These are phyloP conservation scores for Eremothecium coryli DNA, from an alignment of 1,139 yeast genomes.

Conservation along the genomic window DNA sequence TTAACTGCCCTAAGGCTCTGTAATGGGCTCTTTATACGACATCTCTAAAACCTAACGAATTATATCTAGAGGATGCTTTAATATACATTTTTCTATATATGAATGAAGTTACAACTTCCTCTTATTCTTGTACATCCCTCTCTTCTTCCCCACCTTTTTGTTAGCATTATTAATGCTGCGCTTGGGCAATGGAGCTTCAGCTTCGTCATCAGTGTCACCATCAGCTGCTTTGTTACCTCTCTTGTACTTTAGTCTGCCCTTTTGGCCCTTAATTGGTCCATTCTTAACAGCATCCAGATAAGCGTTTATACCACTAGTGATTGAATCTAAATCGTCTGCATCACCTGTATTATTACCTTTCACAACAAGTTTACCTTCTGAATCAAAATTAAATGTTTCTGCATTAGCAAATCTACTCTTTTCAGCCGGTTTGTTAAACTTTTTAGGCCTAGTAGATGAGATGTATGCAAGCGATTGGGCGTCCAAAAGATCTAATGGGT, in stretches of 20 bases:
- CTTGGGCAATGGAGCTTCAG: conserved; percentile 16
- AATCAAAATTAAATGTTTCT: conserved; percentile 45
- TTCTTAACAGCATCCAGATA: conserved; percentile 87
- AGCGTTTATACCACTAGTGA: conserved; percentile 65
- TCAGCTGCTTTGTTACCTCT: conserved; percentile 46
- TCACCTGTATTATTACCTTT: conserved; percentile 27
- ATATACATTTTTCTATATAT: neutral
- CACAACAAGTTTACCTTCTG: conserved; percentile 48
- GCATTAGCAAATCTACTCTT: conserved; percentile 36
- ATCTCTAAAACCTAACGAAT: too few species aligned
- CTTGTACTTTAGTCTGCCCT: conserved; percentile 80
- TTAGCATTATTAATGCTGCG: conserved; percentile 14
- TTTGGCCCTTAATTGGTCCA: conserved; percentile 90
- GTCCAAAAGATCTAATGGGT: conserved; percentile 84
- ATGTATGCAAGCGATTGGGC: conserved; percentile 77
- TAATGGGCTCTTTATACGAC: too few species aligned
- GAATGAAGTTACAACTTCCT: conserved; percentile 22
- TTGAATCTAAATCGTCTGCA: conserved; percentile 42
- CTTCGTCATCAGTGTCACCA: conserved; percentile 46
- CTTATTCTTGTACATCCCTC: conserved; percentile 26
- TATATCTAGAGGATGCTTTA: neutral
- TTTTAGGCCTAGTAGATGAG: conserved; percentile 73
- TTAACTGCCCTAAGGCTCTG: conserved; percentile 6
- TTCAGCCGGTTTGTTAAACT: conserved; percentile 41
- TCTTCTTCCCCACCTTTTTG: conserved; percentile 24